Percentiles rank a stretch among this genome's conserved stretches.
Evolutionary conservation across 257 asterid genomes (phyloP).

Genomic region (Cynanchum wilfordii): DNA sequence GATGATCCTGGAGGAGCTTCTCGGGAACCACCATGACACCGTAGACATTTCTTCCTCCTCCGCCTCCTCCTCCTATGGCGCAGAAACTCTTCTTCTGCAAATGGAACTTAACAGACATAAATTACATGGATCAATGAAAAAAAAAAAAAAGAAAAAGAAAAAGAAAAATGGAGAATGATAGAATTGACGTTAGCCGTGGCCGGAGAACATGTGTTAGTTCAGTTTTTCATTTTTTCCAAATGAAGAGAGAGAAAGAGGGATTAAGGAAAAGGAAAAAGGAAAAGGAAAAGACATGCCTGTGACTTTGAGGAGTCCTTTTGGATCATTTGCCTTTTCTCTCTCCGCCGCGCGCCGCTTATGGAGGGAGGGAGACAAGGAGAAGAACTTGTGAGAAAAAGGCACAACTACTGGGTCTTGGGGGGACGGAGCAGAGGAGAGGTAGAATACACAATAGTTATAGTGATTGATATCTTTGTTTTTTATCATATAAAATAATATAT

Average conservation of each 20-base stretch:
- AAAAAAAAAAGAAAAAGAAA: neutral
- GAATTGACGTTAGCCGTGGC: neutral
- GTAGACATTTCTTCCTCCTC: slow-evolving; percentile 15
- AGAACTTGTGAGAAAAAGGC: no score
- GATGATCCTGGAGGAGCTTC: slow-evolving; percentile 23
- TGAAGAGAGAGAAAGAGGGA: no score
- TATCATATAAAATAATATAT: no score
- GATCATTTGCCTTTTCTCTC: neutral
- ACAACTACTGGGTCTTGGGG: no score
- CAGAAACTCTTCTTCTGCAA: slow-evolving; percentile 55
- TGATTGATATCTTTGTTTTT: no score
- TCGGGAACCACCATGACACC: slow-evolving; percentile 44
- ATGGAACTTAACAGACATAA: slow-evolving; percentile 33
- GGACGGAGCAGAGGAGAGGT: no score
- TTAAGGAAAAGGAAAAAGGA: neutral
- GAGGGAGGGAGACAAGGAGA: no score
- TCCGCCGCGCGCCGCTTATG: neutral
- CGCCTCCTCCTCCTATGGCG: slow-evolving; percentile 28
- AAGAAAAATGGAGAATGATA: no score
- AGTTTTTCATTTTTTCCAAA: no score
- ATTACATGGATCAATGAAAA: neutral
- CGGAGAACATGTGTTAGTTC: no score
- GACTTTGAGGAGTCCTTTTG: neutral
- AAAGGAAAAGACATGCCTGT: neutral
- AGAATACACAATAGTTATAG: no score